A percentile compares a stretch with the other conserved stretches of the same genome.
Conservation (phyloP, 495 filamentous ascomycete species). For the Penicillium alfredii region DNA sequence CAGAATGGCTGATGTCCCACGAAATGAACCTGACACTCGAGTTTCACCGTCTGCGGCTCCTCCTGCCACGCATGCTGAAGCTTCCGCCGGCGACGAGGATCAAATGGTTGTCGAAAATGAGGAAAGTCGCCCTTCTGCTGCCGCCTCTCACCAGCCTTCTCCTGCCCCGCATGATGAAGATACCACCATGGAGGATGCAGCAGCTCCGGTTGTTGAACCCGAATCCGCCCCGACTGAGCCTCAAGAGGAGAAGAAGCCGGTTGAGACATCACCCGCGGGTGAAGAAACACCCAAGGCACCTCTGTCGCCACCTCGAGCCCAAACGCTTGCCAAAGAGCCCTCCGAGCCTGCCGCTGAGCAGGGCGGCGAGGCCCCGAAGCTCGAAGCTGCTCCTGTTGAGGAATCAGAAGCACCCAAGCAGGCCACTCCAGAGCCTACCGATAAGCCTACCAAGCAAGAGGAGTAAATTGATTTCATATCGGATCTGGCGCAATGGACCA, state of each 20-base stretch:
- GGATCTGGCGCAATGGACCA: constrained; percentile 37
- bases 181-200: constrained; percentile 58
- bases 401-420: constrained; percentile 20
- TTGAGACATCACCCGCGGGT: constrained; percentile 13
- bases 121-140: constrained; percentile 32
- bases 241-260: constrained; percentile 21
- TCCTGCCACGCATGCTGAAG: constrained; percentile 30
- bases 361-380: constrained; percentile 14
- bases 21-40: constrained; percentile 30
- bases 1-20: constrained; percentile 44
- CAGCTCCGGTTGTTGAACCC: constrained; percentile 19
- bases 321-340: constrained; percentile 21
- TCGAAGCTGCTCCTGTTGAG: constrained; percentile 14
- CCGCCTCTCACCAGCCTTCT: constrained; percentile 36
- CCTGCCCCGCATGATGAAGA: constrained; percentile 55
- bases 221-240: constrained; percentile 17
- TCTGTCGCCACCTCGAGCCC: constrained; percentile 12
- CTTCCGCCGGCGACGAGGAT: constrained; percentile 32
- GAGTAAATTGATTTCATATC: constrained; percentile 19
- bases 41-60: constrained; percentile 20
- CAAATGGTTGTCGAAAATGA: constrained; percentile 37
- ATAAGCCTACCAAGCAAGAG: constrained; percentile 29
- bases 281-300: constrained; percentile 19
- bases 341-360: constrained; percentile 11
- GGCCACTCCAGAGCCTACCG: constrained; percentile 16